Evolutionary conservation across 352 stramenopile species (phyloP), one percentile per base, ranked within the genome.

Genomic region (Blastocystis sp.): DNA sequence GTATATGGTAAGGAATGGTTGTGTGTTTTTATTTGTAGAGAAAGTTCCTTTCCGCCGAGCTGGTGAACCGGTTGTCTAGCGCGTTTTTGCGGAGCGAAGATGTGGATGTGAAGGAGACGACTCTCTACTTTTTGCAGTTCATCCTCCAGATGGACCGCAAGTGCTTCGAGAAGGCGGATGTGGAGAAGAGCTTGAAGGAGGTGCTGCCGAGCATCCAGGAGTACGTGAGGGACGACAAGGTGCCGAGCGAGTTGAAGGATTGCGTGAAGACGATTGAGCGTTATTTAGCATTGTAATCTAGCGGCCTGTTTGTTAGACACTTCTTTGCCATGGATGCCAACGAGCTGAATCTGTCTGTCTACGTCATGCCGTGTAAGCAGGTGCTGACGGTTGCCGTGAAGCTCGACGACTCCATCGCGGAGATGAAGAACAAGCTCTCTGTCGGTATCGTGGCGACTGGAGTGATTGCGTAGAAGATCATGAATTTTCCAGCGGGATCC

Each of bases 11-110:
- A 28, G n/a, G n/a, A n/a, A n/a, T n/a, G n/a, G 66, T 77, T 7
- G 7, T 62, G 9, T 28, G 1, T 19, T 2, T n/a, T n/a, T n/a
- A n/a, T 64, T 38, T 41, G 59, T 52, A 84, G 74, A 84, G 74
- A 34, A 84, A 84, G 59, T 84, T 84, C 34, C 28, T 84, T 9
- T 84, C 74, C 34, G 41, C 21, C 34, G 74, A 84, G n/a, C 53
- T 84, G 17, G 48, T 84, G 17, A 84, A 67, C 69, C 74, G 45
- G 43, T 11, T 84, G 7, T 52, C 74, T 23, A 9, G 19, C 9
- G n/a, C 45, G 11, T 84, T 48, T 48, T 45, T 84, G 3, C 38
- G 14, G 17, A 66, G 61, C 74, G 60, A 56, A 2, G 74, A 84
- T 52, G 56, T 84, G 14, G 74, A 84, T 28, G 23, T 84, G 23